A percentile compares a stretch with the other conserved stretches of the same genome.
These are phyloP conservation scores for Copromyces sp. DNA, from an alignment of 495 filamentous ascomycete genomes.

Conservation along the genomic window DNA sequence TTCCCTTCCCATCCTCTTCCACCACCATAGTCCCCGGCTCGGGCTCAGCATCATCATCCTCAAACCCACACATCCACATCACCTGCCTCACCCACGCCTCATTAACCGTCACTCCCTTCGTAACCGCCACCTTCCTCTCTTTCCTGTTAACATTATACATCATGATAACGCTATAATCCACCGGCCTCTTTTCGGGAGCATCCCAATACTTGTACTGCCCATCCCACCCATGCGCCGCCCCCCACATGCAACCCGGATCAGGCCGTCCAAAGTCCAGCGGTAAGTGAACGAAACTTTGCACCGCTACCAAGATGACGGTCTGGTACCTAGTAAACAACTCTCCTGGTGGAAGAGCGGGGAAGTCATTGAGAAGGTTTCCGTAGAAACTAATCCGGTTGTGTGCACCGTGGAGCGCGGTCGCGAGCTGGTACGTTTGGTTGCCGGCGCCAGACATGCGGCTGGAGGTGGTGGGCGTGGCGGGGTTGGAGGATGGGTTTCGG, in stretches of 20 bases:
- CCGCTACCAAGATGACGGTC: slow-evolving; percentile 4
- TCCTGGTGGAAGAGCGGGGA: background rate
- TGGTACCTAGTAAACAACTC: background rate
- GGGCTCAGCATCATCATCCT: background rate
- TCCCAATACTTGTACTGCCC: background rate
- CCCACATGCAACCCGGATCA: background rate
- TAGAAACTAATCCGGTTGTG: slow-evolving; percentile 4
- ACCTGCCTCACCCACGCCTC: slow-evolving; percentile 4
- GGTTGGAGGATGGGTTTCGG: background rate
- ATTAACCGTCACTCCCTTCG: slow-evolving; percentile 8
- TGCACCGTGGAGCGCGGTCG: slow-evolving; percentile 5
- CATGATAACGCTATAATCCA: slow-evolving; percentile 13
- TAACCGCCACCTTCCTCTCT: background rate
- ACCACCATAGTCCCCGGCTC: background rate
- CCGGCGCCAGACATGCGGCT: slow-evolving; percentile 9
- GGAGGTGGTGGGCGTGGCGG: background rate
- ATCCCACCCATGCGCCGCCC: background rate
- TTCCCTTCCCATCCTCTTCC: background rate
- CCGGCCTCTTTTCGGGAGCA: background rate
- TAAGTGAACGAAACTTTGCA: slow-evolving; percentile 13
- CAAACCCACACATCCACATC: slow-evolving; percentile 6
- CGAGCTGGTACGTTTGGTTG: slow-evolving; percentile 15
- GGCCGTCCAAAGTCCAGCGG: background rate
- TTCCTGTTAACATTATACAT: slow-evolving; percentile 6
- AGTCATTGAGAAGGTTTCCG: background rate